Base-by-base conservation (phyloP, 495 filamentous ascomycete species). In the Aspergillus kassunensis region DNA sequence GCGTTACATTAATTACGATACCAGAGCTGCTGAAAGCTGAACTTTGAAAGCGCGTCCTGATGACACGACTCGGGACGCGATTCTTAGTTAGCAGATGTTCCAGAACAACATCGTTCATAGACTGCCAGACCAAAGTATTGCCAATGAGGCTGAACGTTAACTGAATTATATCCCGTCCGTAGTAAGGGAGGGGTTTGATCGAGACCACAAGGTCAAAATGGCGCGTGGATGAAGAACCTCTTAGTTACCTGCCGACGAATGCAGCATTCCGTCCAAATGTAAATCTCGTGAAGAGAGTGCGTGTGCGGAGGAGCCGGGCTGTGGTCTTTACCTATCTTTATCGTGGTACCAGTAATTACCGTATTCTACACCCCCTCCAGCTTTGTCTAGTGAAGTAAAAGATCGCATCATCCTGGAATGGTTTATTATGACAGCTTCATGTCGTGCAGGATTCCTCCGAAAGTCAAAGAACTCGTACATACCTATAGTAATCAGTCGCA, bases 191-290 rank as follows among this genome's bases (percentile, higher is more conserved):
- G n/a, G n/a, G n/a, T n/a, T n/a, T n/a, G n/a, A n/a, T n/a, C n/a
- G n/a, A n/a, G n/a, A n/a, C n/a, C n/a, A n/a, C n/a, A n/a, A n/a
- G n/a, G n/a, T n/a, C n/a, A n/a, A n/a, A n/a, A n/a, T n/a, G n/a
- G n/a, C 30, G 21, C 37, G 37, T 41, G 18, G 37, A 41, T 11
- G 9, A 41, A 4, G 18, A 39, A n/a, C n/a, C n/a, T n/a, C n/a
- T n/a, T n/a, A n/a, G n/a, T n/a, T n/a, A n/a, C n/a, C n/a, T n/a
- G 9, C 39, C 45, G 49, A 43, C 44, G 24, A 50, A 45, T 46
- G 53, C 46, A 40, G 53, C 53, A n/a, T n/a, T n/a, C n/a, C n/a
- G 46, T 40, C 46, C 49, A 44, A 29, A 57, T 57, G 55, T 49
- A 48, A 57, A 56, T n/a, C n/a, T n/a, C 43, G 47, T 52, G 54